Base-by-base conservation (phyloP, 2,329 filamentous ascomycete genomes). In the Capronia coronata region DNA sequence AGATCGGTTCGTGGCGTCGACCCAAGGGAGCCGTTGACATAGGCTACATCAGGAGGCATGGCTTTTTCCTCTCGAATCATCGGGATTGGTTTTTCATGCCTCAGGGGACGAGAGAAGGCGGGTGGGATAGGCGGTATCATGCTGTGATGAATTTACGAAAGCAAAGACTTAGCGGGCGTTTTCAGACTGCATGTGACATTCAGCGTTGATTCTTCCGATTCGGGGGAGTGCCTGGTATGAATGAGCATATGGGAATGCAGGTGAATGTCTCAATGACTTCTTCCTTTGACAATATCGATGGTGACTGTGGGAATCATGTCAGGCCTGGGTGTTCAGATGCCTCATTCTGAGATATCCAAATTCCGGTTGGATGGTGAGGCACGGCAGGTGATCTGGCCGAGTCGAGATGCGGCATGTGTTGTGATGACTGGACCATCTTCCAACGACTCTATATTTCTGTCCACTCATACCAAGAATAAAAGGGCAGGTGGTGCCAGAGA, bases 61-160 rank as follows among this genome's bases (percentile, higher is more conserved):
- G 60, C 64, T 71, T 71, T 70, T 49, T 72, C 67, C 67, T 67
- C 67, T 64, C 64, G 65, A 62, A 56, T 43, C 59, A 55, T 63
- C 63, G 63, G 62, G 65, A 66, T 67, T 61, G 66, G 67, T 69
- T 69, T 69, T 63, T 67, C 66, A 65, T 68, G 65, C 62, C 62
- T 63, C 64, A 56, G 42, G 52, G 54, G 49, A 58, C 44, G 43
- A 50, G 40, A 45, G 19, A 23, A 19, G 48, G 37, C 50, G 46
- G 55, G 46, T 48, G 43, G 35, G 43, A 16, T 48, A 43, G 35
- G 13, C 18, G 34, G 32, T 29, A 30, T 53, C 50, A 52, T 47
- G 43, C 49, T 43, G 45, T 49, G 50, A 54, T 47, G 53, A 57
- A 39, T 54, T 43, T 48, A 57, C 41, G 53, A 48, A 41, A 37